Evolutionary conservation across 306 rosid genomes (phyloP).

Genomic region (Vigna mungo): DNA sequence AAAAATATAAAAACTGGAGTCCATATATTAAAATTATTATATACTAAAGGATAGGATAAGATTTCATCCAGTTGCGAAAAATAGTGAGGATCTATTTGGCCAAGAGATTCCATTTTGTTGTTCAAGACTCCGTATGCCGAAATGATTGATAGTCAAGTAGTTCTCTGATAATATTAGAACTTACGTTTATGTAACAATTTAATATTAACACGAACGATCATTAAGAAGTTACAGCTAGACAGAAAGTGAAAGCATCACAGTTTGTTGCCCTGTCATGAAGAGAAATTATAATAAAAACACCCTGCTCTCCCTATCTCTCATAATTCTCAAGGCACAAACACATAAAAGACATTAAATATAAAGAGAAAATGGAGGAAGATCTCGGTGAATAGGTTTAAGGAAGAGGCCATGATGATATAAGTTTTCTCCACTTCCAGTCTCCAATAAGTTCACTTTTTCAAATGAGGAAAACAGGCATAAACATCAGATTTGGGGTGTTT

Average conservation of each 20-base stretch:
- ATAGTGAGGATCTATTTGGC: too few relatives aligned
- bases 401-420: conserved; percentile 31
- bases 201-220: conserved; percentile 33
- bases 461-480: conserved; percentile 64
- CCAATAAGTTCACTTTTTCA: conserved; percentile 50
- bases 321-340: conserved; percentile 32
- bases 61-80: too few relatives aligned
- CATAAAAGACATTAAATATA: conserved; percentile 28
- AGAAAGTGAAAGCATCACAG: conserved; percentile 32
- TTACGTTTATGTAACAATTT: conserved; percentile 11
- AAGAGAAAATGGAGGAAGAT: conserved; percentile 15
- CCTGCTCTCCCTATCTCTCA: conserved; percentile 2
- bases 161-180: background rate
- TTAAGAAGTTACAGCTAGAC: conserved; percentile 30
- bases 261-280: background rate
- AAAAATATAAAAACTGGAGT: too few relatives aligned
- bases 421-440: conserved; percentile 31
- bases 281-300: background rate
- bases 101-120: background rate
- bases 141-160: background rate
- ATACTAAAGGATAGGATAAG: too few relatives aligned
- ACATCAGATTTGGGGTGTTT: conserved; percentile 80
- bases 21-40: too few relatives aligned
- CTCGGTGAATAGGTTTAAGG: conserved; percentile 41
- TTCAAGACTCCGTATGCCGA: background rate